Conservation (phyloP, 208 protist genomes). For the Leishmania tarentolae region DNA sequence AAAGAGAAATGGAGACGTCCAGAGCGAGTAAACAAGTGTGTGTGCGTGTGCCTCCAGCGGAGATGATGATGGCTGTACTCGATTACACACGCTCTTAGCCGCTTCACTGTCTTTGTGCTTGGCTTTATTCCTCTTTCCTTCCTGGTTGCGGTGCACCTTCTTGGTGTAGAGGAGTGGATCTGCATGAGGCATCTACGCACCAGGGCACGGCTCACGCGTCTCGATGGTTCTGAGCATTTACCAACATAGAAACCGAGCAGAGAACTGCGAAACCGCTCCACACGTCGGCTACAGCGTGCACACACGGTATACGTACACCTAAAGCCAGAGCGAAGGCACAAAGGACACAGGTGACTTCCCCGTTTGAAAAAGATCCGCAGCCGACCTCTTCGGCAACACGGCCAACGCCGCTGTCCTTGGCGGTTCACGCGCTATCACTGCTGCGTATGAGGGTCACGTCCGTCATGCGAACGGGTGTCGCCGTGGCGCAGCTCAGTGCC, state of each 20-base stretch:
- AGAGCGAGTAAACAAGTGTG: neutral
- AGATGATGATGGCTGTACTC: neutral
- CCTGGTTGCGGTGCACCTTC: neutral
- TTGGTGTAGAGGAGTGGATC: neutral
- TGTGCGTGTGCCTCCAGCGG: neutral
- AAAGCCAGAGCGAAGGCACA: neutral
- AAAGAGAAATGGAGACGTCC: neutral
- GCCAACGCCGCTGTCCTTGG: neutral
- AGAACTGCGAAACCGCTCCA: neutral
- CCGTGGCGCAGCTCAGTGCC: conserved; percentile 29
- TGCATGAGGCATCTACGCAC: neutral
- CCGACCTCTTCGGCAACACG: neutral
- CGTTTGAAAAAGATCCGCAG: neutral
- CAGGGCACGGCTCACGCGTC: neutral
- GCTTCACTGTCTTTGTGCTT: neutral
- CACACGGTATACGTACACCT: neutral
- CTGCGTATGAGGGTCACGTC: conserved; percentile 27
- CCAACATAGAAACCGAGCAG: neutral
- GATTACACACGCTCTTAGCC: neutral
- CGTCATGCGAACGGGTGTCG: conserved; percentile 30
- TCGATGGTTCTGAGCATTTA: neutral
- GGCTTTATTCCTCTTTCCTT: neutral
- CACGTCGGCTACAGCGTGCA: neutral
- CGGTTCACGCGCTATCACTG: neutral
- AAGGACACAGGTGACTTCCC: neutral